Base-by-base conservation (phyloP, 768 basidiomycete species). In the Termitomyces sp. region DNA sequence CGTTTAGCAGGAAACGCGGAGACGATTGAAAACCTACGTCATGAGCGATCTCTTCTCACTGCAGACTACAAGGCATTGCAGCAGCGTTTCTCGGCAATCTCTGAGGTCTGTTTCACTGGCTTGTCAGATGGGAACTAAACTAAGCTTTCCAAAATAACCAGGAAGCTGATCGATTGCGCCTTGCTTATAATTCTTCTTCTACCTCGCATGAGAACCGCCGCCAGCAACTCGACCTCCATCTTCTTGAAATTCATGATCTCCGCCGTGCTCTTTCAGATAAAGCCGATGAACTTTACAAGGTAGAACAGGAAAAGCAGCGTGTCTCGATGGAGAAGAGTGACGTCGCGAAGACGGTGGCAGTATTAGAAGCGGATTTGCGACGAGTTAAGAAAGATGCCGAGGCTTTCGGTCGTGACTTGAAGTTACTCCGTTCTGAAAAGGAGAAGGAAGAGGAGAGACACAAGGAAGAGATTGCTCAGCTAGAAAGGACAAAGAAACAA, bases 311-410 rank as follows among this genome's bases (percentile, higher is more conserved):
- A 69, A 86, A 85, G 66, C 74, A 81, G 24, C 82, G 80, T 45
- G 79, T 85, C 58, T 75, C 74, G 20, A 73, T 76, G 2, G 89
- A 87, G 74, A 87, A 85, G 67, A 81, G 71, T 51, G 83, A 85
- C 60, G 83, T 92, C 56, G 79, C 82, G 0, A 77, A 75, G 42
- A 87, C 82, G 3, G 85, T 94, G n/a, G 78, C 81, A 5, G 69
- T 68, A 0, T 77, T 95, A 33, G 87, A 94, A 64, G 75, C 81
- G 5, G 92, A 95, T 66, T 77, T 96, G 24, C 76, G 76, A 56
- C 84, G 89, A 9, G 89, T 96, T 18, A 80, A 83, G 56, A 77
- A 80, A 51, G 88, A 92, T 58, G 92, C 91, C 0, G 87, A 90
- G 61, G 79, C 78, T 7, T 88, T 94, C 65, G 90, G 90, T 18